Conservation (phyloP, 2,329 filamentous ascomycete species). For the Tolypocladium ovalisporum region DNA sequence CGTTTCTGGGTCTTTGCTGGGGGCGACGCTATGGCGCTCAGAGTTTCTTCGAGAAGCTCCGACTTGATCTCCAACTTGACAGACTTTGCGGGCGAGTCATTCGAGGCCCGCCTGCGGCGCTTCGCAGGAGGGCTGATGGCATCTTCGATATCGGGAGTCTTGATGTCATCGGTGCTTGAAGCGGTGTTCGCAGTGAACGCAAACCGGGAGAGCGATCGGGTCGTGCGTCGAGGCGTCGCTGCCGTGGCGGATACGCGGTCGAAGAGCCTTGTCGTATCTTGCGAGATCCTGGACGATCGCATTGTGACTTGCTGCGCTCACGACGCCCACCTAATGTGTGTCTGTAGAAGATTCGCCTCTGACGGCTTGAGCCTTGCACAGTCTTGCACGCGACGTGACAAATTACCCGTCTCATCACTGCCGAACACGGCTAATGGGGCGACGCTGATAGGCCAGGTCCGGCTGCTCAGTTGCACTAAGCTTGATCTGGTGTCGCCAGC, state of each 20-base stretch:
- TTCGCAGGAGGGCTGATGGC: conserved; percentile 20
- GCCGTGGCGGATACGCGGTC: conserved; percentile 19
- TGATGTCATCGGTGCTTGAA: conserved; percentile 5
- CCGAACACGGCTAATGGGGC: neutral
- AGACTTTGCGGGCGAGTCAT: conserved; percentile 8
- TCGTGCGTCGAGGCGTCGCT: conserved; percentile 30
- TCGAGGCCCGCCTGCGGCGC: conserved; percentile 16
- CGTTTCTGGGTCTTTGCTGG: conserved; percentile 15
- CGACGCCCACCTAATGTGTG: neutral
- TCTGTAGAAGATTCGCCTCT: neutral
- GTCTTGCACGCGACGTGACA: neutral
- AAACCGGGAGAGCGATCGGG: conserved; percentile 40
- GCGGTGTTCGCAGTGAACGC: conserved; percentile 20
- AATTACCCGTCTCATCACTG: neutral
- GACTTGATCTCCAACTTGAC: conserved; percentile 35
- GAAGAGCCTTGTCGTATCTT: conserved; percentile 47
- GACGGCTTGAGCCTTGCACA: neutral
- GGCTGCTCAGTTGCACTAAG: neutral
- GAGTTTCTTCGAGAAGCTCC: conserved; percentile 21
- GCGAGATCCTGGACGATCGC: conserved; percentile 47
- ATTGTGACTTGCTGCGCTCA: conserved; percentile 20
- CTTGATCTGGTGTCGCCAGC: neutral
- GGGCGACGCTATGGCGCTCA: conserved; percentile 12
- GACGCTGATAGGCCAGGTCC: conserved; percentile 1
- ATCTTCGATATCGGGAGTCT: conserved; percentile 47